Conservation (phyloP, 1,139 yeast genomes). For the Arxiozyma slooffiae region DNA sequence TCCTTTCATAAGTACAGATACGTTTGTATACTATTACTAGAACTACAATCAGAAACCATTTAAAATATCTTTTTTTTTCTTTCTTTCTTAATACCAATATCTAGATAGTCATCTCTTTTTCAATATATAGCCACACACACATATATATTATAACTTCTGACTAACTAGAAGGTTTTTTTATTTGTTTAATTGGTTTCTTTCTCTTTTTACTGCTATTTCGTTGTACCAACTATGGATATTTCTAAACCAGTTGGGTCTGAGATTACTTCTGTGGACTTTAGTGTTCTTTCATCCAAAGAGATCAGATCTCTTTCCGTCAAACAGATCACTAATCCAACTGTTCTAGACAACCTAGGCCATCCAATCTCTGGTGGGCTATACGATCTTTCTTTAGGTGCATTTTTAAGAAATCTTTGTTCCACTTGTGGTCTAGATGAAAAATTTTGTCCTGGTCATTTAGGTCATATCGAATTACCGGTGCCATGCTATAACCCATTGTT, state of each 20-base stretch:
- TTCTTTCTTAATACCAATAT: neutral
- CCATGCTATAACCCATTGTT: conserved; percentile 93
- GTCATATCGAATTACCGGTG: conserved; percentile 92
- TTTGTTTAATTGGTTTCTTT: neutral
- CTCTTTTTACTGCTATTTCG: neutral
- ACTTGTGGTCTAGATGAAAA: conserved; percentile 95
- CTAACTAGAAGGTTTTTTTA: neutral
- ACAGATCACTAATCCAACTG: conserved; percentile 90
- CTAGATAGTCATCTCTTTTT: neutral
- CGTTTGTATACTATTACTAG: neutral
- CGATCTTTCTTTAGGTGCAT: conserved; percentile 91
- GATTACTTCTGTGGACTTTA: conserved; percentile 85
- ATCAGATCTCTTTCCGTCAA: conserved; percentile 81
- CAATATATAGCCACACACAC: neutral
- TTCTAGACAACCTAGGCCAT: conserved; percentile 90
- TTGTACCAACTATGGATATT: conserved; percentile 59
- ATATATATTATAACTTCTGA: neutral
- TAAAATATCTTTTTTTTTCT: no score
- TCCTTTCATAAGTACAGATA: no score
- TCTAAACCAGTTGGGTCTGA: conserved; percentile 94
- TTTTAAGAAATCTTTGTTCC: conserved; percentile 75
- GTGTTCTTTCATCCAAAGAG: conserved; percentile 72
- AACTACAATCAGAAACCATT: neutral
- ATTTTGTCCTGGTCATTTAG: conserved; percentile 96
- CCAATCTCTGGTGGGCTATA: conserved; percentile 90